Conservation (phyloP, 352 stramenopile genomes). For the Pythium insidiosum region DNA sequence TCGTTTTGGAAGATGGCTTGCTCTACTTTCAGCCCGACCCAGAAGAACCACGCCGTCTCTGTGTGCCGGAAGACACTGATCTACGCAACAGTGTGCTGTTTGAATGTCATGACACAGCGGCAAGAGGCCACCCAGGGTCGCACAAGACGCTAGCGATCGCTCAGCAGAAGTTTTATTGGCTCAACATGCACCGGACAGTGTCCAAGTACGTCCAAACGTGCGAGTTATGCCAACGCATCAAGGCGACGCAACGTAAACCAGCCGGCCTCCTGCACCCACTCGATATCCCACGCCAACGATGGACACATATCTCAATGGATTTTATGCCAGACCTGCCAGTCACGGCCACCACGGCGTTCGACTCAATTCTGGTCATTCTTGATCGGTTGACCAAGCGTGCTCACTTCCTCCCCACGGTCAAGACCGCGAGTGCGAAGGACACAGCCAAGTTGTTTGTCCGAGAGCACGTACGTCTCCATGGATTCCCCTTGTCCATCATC, state of each 20-base stretch:
- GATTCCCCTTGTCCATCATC: slow-evolving; percentile 1
- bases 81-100: not conserved
- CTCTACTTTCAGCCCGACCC: not conserved
- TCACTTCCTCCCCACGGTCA: slow-evolving; percentile 1
- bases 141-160: not conserved
- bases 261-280: slow-evolving; percentile 9
- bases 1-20: slow-evolving; percentile 2
- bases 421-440: not conserved
- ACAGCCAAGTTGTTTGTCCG: not conserved
- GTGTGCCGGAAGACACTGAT: not conserved
- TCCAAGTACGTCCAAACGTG: slow-evolving; percentile 7
- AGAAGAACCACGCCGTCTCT: not conserved
- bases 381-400: no score
- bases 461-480: not conserved
- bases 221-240: slow-evolving; percentile 13
- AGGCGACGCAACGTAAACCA: slow-evolving; percentile 4
- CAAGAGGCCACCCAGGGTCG: not conserved
- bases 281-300: slow-evolving; percentile 6
- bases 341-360: not conserved
- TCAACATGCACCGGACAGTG: slow-evolving; percentile 5
- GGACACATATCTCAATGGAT: slow-evolving; percentile 13
- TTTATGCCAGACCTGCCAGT: slow-evolving; percentile 8
- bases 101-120: slow-evolving; percentile 3
- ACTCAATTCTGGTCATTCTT: slow-evolving; percentile 1
- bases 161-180: slow-evolving; percentile 11